These are phyloP conservation scores for Globisporangium sylvaticum DNA, from an alignment of 352 stramenopile species.

Conservation along the genomic window DNA sequence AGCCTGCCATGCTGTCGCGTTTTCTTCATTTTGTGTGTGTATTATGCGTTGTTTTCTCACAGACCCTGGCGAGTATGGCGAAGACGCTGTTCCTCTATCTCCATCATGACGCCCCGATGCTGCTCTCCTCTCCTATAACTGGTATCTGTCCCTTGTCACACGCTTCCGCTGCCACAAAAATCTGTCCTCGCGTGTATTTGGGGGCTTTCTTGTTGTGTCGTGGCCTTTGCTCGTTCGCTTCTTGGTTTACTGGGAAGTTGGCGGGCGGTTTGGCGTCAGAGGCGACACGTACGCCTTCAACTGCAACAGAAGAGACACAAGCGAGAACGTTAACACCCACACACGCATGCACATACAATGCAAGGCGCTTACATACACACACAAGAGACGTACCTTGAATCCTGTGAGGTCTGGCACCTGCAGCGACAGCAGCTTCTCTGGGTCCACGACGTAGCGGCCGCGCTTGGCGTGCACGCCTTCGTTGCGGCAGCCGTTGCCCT, in stretches of 20 bases:
- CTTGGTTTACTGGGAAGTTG: slow-evolving; percentile 12
- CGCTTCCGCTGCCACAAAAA: background rate
- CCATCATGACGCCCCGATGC: background rate
- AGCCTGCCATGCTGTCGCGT: background rate
- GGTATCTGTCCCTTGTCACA: background rate
- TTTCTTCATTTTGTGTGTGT: background rate
- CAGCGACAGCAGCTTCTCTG: slow-evolving; percentile 89
- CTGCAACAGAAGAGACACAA: slow-evolving; percentile 23
- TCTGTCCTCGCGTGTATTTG: background rate
- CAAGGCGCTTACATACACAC: background rate
- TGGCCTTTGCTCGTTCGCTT: background rate
- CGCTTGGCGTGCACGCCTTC: slow-evolving; percentile 90
- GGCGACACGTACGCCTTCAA: slow-evolving; percentile 85
- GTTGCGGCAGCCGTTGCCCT: slow-evolving; percentile 92
- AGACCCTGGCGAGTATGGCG: background rate
- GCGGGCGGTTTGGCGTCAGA: slow-evolving; percentile 53
- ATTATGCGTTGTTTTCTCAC: background rate
- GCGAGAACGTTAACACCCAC: background rate
- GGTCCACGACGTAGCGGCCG: slow-evolving; percentile 90
- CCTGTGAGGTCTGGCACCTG: slow-evolving; percentile 92
- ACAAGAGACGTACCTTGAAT: slow-evolving; percentile 71
- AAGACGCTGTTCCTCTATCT: background rate
- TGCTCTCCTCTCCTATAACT: background rate
- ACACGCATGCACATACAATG: background rate
- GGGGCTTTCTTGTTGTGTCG: background rate